Percentiles rank a stretch among this genome's conserved stretches.
These are phyloP conservation scores for Obelidium mucronatum DNA, from an alignment of 192 early-diverging fungal genomes.

Conservation along the genomic window DNA sequence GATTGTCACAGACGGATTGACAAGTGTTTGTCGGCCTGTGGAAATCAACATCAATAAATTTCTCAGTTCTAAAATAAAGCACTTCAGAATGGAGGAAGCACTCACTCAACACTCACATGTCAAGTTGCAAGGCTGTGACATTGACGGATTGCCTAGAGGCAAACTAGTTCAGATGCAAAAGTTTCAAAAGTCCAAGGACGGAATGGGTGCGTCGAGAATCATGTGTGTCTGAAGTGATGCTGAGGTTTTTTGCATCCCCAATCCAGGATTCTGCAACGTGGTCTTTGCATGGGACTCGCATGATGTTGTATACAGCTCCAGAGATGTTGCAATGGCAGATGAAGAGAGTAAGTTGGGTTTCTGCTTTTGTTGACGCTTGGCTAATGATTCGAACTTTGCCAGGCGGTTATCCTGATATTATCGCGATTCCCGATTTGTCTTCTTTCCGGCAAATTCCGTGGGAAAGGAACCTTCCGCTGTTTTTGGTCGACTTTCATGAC, in stretches of 20 bases:
- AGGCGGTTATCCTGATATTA: slow-evolving; percentile 65
- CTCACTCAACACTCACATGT: slow-evolving; percentile 19
- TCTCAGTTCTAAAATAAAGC: too few relatives aligned
- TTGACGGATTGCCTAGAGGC: slow-evolving; percentile 52
- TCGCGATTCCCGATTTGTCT: slow-evolving; percentile 69
- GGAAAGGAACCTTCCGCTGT: slow-evolving; percentile 77
- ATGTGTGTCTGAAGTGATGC: neutral
- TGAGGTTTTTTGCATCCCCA: neutral
- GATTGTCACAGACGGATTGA: too few relatives aligned
- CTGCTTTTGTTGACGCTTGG: neutral
- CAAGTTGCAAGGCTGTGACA: slow-evolving; percentile 36
- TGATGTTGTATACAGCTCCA: slow-evolving; percentile 66
- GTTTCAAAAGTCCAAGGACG: slow-evolving; percentile 69
- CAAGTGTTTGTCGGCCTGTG: too few relatives aligned
- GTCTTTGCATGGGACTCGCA: slow-evolving; percentile 84
- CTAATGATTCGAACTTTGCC: neutral
- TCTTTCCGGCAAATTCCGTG: slow-evolving; percentile 75
- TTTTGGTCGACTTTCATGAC: slow-evolving; percentile 72
- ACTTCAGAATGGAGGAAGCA: neutral
- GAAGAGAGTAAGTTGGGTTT: slow-evolving; percentile 40
- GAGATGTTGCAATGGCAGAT: slow-evolving; percentile 42
- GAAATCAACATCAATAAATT: too few relatives aligned
- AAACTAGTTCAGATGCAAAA: slow-evolving; percentile 74
- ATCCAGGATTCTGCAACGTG: slow-evolving; percentile 76
- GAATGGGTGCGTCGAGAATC: slow-evolving; percentile 68